Conservation (phyloP, 768 basidiomycete species). For the Tubosaeta brunneosetosa region DNA sequence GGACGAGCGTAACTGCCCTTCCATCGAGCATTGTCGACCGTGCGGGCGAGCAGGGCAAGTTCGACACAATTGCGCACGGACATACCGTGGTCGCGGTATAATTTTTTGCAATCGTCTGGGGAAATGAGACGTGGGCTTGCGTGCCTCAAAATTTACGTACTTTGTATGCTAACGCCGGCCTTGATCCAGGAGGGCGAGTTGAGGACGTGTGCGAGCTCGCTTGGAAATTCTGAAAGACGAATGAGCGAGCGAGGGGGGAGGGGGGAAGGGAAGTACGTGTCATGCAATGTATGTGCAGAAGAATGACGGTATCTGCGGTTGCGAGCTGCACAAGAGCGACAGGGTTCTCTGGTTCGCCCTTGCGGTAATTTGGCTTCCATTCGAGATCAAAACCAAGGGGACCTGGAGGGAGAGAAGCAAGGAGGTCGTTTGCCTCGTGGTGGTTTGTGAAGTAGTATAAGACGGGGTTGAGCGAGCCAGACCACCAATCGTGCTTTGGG, state of each 20-base stretch:
- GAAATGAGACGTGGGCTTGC: background rate
- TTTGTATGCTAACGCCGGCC: conserved; percentile 70
- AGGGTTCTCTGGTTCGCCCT: conserved; percentile 55
- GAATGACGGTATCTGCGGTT: conserved; percentile 46
- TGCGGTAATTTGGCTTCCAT: conserved; percentile 63
- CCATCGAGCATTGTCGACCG: conserved; percentile 68
- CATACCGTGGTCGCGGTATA: conserved; percentile 44
- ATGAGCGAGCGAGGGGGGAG: background rate
- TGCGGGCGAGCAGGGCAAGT: conserved; percentile 62
- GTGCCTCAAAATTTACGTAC: conserved; percentile 33
- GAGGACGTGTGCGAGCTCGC: conserved; percentile 47
- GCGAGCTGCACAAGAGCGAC: conserved; percentile 75
- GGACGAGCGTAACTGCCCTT: conserved; percentile 59
- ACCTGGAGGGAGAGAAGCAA: conserved; percentile 21
- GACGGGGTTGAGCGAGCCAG: conserved; percentile 6
- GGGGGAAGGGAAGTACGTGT: conserved; percentile 22
- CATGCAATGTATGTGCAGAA: conserved; percentile 67
- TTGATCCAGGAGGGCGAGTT: conserved; percentile 53
- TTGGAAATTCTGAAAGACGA: conserved; percentile 45
- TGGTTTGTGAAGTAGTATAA: conserved; percentile 35
- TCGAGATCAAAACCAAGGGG: conserved; percentile 70
- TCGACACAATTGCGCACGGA: conserved; percentile 56
- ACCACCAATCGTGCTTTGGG: conserved; percentile 23
- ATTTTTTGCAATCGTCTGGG: conserved; percentile 63
- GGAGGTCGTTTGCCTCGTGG: conserved; percentile 17